Base-by-base conservation (phyloP, 2,329 filamentous ascomycete genomes). In the Bipolaris bicolor region DNA sequence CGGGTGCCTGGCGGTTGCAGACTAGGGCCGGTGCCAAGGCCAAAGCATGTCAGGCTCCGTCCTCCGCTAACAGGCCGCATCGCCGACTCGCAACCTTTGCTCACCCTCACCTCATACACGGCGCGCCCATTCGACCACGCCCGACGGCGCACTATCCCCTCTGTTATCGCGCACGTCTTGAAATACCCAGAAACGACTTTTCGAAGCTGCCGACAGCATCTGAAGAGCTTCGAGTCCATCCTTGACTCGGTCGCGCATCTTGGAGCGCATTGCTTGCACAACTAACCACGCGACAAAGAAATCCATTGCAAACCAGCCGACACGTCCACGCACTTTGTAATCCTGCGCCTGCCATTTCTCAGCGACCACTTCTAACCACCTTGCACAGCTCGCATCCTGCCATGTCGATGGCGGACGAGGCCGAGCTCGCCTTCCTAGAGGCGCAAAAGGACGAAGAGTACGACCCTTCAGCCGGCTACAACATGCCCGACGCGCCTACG, bases 361-460 rank as follows among this genome's bases (percentile, higher is more conserved):
- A 22, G 37, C 34, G 36, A 46, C 44, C 39, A 37, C 15, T 48
- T 62, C 59, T 66, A 58, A 67, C 57, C 47, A 50, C 48, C 37
- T 34, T 49, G 29, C 55, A 47, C 49, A 60, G 49, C 49, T 47
- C 36, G 24, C 48, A 41, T 24, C 18, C 50, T 16, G 49, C 45
- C 51, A 56, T 63, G 60, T 57, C 55, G 49, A 84, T 84, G 82
- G 80, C 81, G 53, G 82, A 81, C 67, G 82, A 82, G 67, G 78
- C 80, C 57, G 82, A 85, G 73, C 76, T 79, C 58, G 82, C 82
- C 60, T 84, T 84, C 66, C 79, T 84, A 58, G 75, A 79, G 65
- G 79, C 80, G 40, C 81, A 84, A 74, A 69, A 75, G 61, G 56
- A 67, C 24, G 70, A 46, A 46, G 43, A 75, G 58, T 77, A 73